Percentiles rank a stretch among this genome's conserved stretches.
Evolutionary conservation across 306 rosid species (phyloP).

Genomic region (Medicago lupulina): DNA sequence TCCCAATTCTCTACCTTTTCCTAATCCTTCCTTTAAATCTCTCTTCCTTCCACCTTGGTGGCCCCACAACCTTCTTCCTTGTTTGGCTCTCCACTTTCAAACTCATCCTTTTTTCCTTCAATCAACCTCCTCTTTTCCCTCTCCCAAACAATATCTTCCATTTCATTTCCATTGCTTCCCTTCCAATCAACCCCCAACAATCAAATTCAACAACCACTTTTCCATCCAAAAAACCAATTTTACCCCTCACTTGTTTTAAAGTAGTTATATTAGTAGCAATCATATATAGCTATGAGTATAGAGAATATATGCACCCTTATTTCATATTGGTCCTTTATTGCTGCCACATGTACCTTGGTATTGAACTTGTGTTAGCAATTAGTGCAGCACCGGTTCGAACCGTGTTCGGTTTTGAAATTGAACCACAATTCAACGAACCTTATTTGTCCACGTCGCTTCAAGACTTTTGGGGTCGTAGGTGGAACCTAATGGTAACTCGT

Average conservation of each 20-base stretch:
- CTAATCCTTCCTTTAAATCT: slow-evolving; percentile 47
- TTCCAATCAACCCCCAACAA: slow-evolving; percentile 62
- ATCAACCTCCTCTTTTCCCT: slow-evolving; percentile 59
- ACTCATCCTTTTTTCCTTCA: slow-evolving; percentile 56
- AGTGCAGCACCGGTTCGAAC: slow-evolving; percentile 49
- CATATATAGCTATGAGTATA: slow-evolving; percentile 42
- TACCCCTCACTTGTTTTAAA: slow-evolving; percentile 38
- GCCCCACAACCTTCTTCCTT: slow-evolving; percentile 53
- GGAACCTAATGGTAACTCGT: slow-evolving; percentile 76
- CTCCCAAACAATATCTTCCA: slow-evolving; percentile 48
- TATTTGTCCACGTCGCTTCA: slow-evolving; percentile 70
- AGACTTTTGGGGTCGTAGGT: slow-evolving; percentile 86
- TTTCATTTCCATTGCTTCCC: slow-evolving; percentile 65
- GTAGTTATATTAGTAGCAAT: slow-evolving; percentile 42
- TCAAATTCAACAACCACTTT: neutral
- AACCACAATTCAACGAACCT: slow-evolving; percentile 74
- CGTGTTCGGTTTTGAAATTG: slow-evolving; percentile 49
- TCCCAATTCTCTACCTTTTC: slow-evolving; percentile 53
- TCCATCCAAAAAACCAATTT: neutral
- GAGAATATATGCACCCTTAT: slow-evolving; percentile 43
- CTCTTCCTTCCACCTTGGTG: slow-evolving; percentile 45
- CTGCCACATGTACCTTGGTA: slow-evolving; percentile 58
- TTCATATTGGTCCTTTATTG: slow-evolving; percentile 48
- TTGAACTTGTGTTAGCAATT: slow-evolving; percentile 55
- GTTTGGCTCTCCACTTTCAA: slow-evolving; percentile 57